Evolutionary conservation across 2,329 filamentous ascomycete genomes (phyloP).

Genomic region (Grosmannia clavigera): DNA sequence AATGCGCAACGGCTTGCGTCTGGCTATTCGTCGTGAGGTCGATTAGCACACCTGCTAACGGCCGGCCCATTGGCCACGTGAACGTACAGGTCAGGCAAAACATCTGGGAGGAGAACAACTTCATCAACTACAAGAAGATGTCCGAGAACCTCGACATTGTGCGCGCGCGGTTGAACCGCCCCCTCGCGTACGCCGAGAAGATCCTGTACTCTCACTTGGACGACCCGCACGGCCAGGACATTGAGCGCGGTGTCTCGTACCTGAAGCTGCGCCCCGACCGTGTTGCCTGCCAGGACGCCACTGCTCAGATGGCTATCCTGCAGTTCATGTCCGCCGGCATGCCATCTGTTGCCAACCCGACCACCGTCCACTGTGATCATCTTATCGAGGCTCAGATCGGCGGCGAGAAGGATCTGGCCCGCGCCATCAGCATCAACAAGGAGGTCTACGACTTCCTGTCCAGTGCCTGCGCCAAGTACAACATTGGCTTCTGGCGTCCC

Average conservation of each 20-base stretch:
- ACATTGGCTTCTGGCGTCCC: slow-evolving; percentile 91
- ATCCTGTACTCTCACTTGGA: slow-evolving; percentile 94
- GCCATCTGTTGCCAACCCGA: slow-evolving; percentile 78
- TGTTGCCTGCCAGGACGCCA: slow-evolving; percentile 98
- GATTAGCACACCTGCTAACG: background rate
- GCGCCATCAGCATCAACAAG: slow-evolving; percentile 81
- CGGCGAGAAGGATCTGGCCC: slow-evolving; percentile 70
- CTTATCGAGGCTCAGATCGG: slow-evolving; percentile 94
- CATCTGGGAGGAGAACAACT: slow-evolving; percentile 91
- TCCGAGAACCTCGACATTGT: slow-evolving; percentile 92
- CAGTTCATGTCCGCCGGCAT: slow-evolving; percentile 98
- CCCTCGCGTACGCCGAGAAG: slow-evolving; percentile 92
- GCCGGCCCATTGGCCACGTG: background rate
- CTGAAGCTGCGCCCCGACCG: slow-evolving; percentile 95
- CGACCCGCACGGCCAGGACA: slow-evolving; percentile 84
- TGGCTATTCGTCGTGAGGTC: too few species aligned
- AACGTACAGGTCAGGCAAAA: slow-evolving; percentile 66
- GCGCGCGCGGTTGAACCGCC: slow-evolving; percentile 76
- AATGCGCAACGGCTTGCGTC: background rate
- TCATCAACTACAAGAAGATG: slow-evolving; percentile 99
- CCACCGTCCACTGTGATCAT: slow-evolving; percentile 97
- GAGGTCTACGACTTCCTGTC: slow-evolving; percentile 97
- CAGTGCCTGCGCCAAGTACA: slow-evolving; percentile 73
- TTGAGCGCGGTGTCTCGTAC: slow-evolving; percentile 88
- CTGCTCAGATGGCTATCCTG: slow-evolving; percentile 92